Conservation (phyloP, 495 filamentous ascomycete genomes). For the Hypoxylon rickii region DNA sequence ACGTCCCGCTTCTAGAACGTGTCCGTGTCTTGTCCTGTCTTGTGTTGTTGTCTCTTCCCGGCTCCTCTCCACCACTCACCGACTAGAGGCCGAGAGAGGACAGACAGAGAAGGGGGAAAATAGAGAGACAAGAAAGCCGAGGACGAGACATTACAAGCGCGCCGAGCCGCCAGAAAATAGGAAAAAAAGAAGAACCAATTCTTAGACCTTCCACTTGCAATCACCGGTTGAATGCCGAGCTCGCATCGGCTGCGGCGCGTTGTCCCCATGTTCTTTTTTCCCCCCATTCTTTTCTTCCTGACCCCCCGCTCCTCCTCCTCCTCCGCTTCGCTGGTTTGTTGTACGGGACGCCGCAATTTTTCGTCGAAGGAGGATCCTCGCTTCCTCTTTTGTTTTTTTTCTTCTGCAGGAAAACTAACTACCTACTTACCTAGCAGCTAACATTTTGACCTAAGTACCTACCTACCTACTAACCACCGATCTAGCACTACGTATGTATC, state of each 20-base stretch:
- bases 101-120: too few relatives aligned
- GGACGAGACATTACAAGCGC: neutral
- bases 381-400: neutral
- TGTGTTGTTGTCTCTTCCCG: neutral
- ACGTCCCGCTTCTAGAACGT: neutral
- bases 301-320: too few relatives aligned
- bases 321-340: neutral
- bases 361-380: neutral
- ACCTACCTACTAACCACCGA: too few relatives aligned
- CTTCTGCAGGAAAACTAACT: too few relatives aligned
- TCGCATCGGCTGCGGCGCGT: neutral
- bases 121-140: too few relatives aligned
- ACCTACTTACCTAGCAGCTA: too few relatives aligned
- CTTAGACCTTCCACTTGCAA: slow-evolving; percentile 19
- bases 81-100: too few relatives aligned
- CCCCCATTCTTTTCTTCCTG: neutral
- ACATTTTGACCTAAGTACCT: too few relatives aligned
- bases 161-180: neutral
- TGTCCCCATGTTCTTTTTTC: neutral
- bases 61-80: slow-evolving; percentile 3
- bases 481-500: too few relatives aligned
- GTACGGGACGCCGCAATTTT: neutral
- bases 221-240: slow-evolving; percentile 17
- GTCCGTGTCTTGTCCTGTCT: neutral
- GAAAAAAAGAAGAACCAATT: neutral